A percentile compares a stretch with the other conserved stretches of the same genome.
These are phyloP conservation scores for Astrephomene gubernaculifera DNA, from an alignment of 139 green algal genomes.

Conservation along the genomic window DNA sequence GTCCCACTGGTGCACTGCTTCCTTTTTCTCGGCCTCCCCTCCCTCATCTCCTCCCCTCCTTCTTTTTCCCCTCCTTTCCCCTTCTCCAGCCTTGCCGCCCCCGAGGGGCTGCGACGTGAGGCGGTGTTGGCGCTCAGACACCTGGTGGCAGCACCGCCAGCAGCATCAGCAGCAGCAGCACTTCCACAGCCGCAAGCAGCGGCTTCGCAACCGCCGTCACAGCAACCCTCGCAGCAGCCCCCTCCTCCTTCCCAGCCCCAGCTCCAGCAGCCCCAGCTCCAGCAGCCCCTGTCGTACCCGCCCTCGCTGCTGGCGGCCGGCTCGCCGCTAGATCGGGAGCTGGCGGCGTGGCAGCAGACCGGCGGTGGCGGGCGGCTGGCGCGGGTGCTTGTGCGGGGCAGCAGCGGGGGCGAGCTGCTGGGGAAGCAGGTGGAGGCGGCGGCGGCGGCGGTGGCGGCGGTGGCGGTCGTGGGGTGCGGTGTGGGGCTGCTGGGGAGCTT, in stretches of 20 bases:
- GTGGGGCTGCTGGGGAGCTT: conserved; percentile 9
- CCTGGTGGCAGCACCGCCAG: not conserved
- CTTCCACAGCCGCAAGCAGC: not conserved
- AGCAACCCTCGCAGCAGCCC: no score
- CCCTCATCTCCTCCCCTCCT: not conserved
- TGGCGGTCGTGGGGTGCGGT: not conserved
- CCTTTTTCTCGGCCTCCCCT: no score
- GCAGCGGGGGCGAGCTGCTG: not conserved
- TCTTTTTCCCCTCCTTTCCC: not conserved
- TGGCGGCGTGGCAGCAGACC: conserved; percentile 15
- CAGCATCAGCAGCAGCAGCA: not conserved
- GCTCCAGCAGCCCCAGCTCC: not conserved
- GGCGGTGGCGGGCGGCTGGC: not conserved
- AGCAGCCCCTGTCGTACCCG: not conserved
- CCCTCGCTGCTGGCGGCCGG: not conserved
- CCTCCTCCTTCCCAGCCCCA: no score
- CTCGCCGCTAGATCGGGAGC: not conserved
- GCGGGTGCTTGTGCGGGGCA: not conserved
- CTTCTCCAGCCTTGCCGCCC: conserved; percentile 2
- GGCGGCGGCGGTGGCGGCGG: not conserved
- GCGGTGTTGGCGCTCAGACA: conserved; percentile 11
- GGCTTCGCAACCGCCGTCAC: not conserved
- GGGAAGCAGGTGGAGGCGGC: not conserved
- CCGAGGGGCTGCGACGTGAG: not conserved
- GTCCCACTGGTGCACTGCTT: no score